Evolutionary conservation across 176 grass and related monocot genomes (phyloP).

Genomic region (Lolium rigidum): DNA sequence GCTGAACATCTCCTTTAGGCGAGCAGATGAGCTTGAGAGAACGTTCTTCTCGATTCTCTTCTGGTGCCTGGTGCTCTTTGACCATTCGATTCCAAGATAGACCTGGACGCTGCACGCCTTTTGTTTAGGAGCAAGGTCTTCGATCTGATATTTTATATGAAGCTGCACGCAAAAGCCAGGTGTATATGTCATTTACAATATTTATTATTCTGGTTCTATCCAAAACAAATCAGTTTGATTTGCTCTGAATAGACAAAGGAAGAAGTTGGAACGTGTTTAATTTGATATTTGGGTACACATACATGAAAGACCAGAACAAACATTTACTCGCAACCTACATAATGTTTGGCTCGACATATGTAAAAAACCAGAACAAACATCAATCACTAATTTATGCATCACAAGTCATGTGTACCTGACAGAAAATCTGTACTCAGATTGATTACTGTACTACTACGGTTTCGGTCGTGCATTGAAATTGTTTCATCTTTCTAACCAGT

Average conservation of each 20-base stretch:
- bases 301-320: constrained; percentile 15
- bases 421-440: not conserved
- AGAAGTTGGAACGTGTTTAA: not conserved
- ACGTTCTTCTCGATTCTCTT: constrained; percentile 92
- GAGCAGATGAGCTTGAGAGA: constrained; percentile 71
- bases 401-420: not conserved
- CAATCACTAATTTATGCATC: not conserved
- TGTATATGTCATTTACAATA: constrained; percentile 23
- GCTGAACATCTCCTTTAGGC: constrained; percentile 78
- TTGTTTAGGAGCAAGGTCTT: constrained; percentile 71
- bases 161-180: constrained; percentile 50
- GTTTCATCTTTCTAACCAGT: not conserved
- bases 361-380: not conserved
- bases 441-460: not conserved
- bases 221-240: too few species aligned
- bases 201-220: constrained; percentile 29
- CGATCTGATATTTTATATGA: constrained; percentile 82
- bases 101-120: constrained; percentile 73
- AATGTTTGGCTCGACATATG: not conserved
- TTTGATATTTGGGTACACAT: constrained; percentile 1
- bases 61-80: constrained; percentile 73
- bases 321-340: not conserved
- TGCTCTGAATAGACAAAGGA: not conserved
- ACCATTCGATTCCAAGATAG: constrained; percentile 85
- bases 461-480: not conserved